These are phyloP conservation scores for Persicaria maculosa DNA, from an alignment of 148 eudicot genomes.

Conservation along the genomic window DNA sequence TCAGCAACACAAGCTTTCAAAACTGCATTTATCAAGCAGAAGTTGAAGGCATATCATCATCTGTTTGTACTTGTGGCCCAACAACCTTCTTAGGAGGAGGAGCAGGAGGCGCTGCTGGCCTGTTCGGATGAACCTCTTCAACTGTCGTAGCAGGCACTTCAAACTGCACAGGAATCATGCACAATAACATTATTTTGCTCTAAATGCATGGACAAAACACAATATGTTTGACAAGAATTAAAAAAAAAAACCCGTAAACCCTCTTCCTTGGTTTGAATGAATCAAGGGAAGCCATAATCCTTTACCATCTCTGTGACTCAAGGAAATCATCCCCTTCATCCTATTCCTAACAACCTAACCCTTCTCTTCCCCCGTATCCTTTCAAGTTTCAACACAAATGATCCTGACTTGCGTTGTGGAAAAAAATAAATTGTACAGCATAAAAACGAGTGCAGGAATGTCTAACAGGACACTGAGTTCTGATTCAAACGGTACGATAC, in stretches of 20 bases:
- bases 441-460: background rate
- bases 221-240: background rate
- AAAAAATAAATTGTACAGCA: background rate
- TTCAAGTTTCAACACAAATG: too few relatives aligned
- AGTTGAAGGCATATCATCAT: constrained; percentile 13
- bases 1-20: background rate
- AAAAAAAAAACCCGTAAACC: background rate
- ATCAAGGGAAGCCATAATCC: background rate
- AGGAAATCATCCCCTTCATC: background rate
- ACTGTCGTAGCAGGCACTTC: constrained; percentile 63
- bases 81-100: constrained; percentile 18
- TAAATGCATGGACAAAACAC: background rate
- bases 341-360: too few relatives aligned
- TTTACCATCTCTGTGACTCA: background rate
- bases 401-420: background rate
- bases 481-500: background rate
- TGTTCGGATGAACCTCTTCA: constrained; percentile 62
- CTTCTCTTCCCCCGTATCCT: background rate
- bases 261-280: background rate
- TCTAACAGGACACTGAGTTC: background rate
- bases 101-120: constrained; percentile 50
- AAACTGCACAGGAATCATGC: constrained; percentile 44
- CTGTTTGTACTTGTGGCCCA: background rate
- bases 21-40: constrained; percentile 5
- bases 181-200: background rate